Percentiles rank a stretch among this genome's conserved stretches.
Conservation (phyloP, 2,329 filamentous ascomycete genomes). For the Fusarium sororula region DNA sequence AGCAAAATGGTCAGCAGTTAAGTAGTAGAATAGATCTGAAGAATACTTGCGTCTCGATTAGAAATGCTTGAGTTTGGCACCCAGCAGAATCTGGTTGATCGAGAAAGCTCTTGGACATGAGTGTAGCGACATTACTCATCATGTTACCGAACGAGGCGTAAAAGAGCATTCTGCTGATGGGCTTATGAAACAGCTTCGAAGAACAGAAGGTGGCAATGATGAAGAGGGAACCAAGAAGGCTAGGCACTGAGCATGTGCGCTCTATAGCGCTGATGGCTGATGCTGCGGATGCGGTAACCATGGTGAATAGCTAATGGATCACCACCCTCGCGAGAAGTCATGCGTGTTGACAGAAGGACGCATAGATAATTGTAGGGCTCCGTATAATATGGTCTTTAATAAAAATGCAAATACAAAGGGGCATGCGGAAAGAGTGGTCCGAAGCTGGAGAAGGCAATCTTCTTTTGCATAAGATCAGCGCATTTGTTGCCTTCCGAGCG, state of each 20-base stretch:
- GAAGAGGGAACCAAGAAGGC: slow-evolving; percentile 5
- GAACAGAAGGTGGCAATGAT: slow-evolving; percentile 2
- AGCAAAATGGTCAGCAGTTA: background rate
- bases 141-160: slow-evolving; percentile 14
- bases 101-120: background rate
- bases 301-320: background rate
- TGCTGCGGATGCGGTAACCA: background rate
- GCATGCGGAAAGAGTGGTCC: background rate
- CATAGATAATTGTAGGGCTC: background rate
- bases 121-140: slow-evolving; percentile 17
- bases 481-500: background rate
- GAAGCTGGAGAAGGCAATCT: background rate
- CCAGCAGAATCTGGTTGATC: background rate
- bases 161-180: slow-evolving; percentile 9
- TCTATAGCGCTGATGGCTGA: slow-evolving; percentile 7
- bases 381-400: background rate
- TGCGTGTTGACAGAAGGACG: background rate
- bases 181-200: slow-evolving; percentile 9
- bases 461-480: background rate
- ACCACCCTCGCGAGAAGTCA: background rate
- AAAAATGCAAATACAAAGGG: background rate
- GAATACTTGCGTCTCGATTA: slow-evolving; percentile 4
- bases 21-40: background rate
- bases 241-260: slow-evolving; percentile 7
- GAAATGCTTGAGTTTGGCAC: slow-evolving; percentile 7